These are phyloP conservation scores for Penicillium italicum DNA, from an alignment of 2,329 filamentous ascomycete species.

Conservation along the genomic window DNA sequence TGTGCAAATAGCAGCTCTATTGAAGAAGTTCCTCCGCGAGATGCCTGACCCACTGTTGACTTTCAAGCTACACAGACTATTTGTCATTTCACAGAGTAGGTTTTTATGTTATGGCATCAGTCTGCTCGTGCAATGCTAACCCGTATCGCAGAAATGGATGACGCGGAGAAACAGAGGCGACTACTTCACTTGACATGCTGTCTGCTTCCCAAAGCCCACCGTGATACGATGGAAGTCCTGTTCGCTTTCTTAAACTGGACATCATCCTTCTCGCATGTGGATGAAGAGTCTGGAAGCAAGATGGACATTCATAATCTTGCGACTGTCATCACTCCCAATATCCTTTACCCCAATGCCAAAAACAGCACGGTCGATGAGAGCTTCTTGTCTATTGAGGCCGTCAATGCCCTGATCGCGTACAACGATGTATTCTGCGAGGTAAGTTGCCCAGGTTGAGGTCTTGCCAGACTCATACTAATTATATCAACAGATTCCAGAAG, in stretches of 20 bases:
- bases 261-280: slow-evolving; percentile 92
- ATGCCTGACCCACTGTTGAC: slow-evolving; percentile 93
- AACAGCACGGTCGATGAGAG: slow-evolving; percentile 76
- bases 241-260: slow-evolving; percentile 98
- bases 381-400: slow-evolving; percentile 88
- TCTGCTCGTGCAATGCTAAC: slow-evolving; percentile 11
- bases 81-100: slow-evolving; percentile 79
- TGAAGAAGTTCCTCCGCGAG: slow-evolving; percentile 93
- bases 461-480: not conserved
- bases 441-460: slow-evolving; percentile 41
- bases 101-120: slow-evolving; percentile 18
- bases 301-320: slow-evolving; percentile 98
- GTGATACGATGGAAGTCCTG: slow-evolving; percentile 90
- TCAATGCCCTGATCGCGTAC: slow-evolving; percentile 83
- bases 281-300: slow-evolving; percentile 95
- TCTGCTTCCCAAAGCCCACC: slow-evolving; percentile 83
- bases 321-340: slow-evolving; percentile 95
- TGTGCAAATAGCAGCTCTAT: slow-evolving; percentile 85
- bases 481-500: slow-evolving; percentile 73
- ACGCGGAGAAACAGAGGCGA: slow-evolving; percentile 75
- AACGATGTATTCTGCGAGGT: slow-evolving; percentile 98
- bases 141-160: slow-evolving; percentile 60
- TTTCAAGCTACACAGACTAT: slow-evolving; percentile 87
- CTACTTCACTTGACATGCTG: slow-evolving; percentile 90
- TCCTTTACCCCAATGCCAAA: slow-evolving; percentile 71